Evolutionary conservation across 2,329 filamentous ascomycete genomes (phyloP).

Genomic region (Claviceps sp.): DNA sequence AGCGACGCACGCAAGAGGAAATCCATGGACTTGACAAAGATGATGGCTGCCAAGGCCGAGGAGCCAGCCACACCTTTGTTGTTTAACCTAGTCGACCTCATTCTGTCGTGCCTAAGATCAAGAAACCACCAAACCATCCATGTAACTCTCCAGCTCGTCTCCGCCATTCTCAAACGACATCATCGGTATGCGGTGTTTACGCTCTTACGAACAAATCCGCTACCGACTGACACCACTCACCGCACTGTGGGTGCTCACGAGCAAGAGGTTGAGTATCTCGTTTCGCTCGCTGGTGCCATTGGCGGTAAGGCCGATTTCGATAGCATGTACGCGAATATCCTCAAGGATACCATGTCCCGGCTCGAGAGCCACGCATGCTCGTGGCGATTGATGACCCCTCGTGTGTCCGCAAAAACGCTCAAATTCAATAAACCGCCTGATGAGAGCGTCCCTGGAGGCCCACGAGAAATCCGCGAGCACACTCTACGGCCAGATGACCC

Average conservation of each 20-base stretch:
- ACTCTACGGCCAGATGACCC: slow-evolving; percentile 50
- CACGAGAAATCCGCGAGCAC: slow-evolving; percentile 46
- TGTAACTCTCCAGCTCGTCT: slow-evolving; percentile 76
- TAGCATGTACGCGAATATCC: slow-evolving; percentile 55
- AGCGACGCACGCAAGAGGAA: slow-evolving; percentile 69
- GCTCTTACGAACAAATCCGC: slow-evolving; percentile 53
- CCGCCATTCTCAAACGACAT: slow-evolving; percentile 74
- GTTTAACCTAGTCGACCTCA: slow-evolving; percentile 86
- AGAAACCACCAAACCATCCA: slow-evolving; percentile 78
- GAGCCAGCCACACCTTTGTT: slow-evolving; percentile 65
- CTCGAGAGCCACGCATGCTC: slow-evolving; percentile 66
- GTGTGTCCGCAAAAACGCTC: slow-evolving; percentile 40
- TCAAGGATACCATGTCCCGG: slow-evolving; percentile 56
- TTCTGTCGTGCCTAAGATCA: slow-evolving; percentile 73
- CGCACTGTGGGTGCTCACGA: slow-evolving; percentile 64
- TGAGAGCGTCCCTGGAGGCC: slow-evolving; percentile 44
- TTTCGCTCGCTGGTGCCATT: slow-evolving; percentile 53
- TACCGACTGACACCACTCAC: slow-evolving; percentile 37
- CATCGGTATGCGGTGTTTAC: slow-evolving; percentile 74
- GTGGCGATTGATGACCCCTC: slow-evolving; percentile 50
- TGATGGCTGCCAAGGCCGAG: slow-evolving; percentile 63
- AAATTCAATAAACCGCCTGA: slow-evolving; percentile 36
- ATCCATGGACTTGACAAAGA: slow-evolving; percentile 74
- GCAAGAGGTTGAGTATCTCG: slow-evolving; percentile 59
- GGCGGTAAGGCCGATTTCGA: slow-evolving; percentile 59